Conservation (phyloP, 306 rosid species). For the Glycine soja region DNA sequence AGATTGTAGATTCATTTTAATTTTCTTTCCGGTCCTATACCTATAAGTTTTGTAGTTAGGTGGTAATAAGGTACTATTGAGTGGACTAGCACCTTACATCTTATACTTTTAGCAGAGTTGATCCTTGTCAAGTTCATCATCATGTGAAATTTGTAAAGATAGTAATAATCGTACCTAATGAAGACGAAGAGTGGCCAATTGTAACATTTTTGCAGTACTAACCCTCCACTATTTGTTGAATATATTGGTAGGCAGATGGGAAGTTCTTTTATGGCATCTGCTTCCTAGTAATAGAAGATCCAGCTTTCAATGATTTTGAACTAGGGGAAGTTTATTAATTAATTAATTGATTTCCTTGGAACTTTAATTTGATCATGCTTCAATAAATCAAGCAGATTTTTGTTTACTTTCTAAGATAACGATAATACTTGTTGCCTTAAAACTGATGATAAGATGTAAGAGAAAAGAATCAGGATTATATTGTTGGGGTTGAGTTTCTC, state of each 20-base stretch:
- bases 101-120: background rate
- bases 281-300: conserved; percentile 29
- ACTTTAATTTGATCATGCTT: conserved; percentile 5
- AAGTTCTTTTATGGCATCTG: conserved; percentile 35
- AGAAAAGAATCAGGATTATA: background rate
- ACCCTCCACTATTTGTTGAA: background rate
- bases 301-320: conserved; percentile 8
- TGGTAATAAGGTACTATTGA: background rate
- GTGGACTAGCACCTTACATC: no score
- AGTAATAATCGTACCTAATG: conserved; percentile 2
- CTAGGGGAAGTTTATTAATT: background rate
- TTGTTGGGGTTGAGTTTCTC: conserved; percentile 4
- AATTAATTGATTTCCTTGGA: background rate
- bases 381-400: conserved; percentile 2
- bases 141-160: background rate
- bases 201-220: conserved; percentile 28
- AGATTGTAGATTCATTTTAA: background rate
- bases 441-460: conserved; percentile 2
- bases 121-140: conserved; percentile 35
- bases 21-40: no score
- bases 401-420: conserved; percentile 17
- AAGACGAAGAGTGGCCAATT: conserved; percentile 29
- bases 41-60: background rate
- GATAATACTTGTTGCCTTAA: conserved; percentile 13
- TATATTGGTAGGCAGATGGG: conserved; percentile 36